Evolutionary conservation across 2,329 filamentous ascomycete genomes (phyloP).

Genomic region (Penicillium freii): DNA sequence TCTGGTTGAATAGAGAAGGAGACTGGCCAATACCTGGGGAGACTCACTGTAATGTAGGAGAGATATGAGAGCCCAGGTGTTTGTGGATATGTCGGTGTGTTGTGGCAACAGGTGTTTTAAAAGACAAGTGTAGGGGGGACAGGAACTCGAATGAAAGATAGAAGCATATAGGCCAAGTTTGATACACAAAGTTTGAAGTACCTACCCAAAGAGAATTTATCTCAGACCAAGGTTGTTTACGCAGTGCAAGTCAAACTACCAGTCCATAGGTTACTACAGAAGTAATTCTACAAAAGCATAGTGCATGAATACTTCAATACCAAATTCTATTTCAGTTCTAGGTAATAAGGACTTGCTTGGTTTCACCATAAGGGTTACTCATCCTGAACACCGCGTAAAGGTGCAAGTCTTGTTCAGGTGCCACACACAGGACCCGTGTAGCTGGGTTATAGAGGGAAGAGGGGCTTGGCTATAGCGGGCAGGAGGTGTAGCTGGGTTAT

Average conservation of each 20-base stretch:
- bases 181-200: background rate
- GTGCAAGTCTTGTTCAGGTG: slow-evolving; percentile 17
- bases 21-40: background rate
- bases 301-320: too few relatives aligned
- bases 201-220: too few relatives aligned
- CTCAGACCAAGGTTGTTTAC: background rate
- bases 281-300: too few relatives aligned
- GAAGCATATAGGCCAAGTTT: background rate
- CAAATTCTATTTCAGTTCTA: background rate
- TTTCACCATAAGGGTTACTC: slow-evolving; percentile 18
- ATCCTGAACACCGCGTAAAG: slow-evolving; percentile 21
- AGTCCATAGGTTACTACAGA: too few relatives aligned
- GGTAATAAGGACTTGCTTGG: slow-evolving; percentile 12
- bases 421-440: slow-evolving; percentile 12
- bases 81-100: background rate
- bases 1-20: background rate
- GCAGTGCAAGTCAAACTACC: background rate
- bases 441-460: background rate
- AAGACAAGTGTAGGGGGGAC: background rate
- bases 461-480: too few relatives aligned
- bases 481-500: too few relatives aligned
- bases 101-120: background rate
- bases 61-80: too few relatives aligned
- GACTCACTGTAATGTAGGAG: background rate
- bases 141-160: background rate